Evolutionary conservation across 2,329 filamentous ascomycete species (phyloP).

Genomic region (Pseudogymnoascus sp.): DNA sequence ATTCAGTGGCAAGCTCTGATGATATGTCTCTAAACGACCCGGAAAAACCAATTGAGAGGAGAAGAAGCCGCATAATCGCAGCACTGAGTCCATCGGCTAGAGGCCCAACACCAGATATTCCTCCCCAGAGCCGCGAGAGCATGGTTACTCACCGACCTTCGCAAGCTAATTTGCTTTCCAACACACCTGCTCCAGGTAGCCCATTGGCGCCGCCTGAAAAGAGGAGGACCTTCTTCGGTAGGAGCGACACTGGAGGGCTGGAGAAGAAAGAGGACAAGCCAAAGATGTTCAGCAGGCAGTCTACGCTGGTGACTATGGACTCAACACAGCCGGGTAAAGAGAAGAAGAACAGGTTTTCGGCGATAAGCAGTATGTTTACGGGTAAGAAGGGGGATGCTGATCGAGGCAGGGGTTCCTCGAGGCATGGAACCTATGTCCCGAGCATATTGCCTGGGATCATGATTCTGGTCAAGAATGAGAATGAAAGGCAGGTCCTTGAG

Average conservation of each 20-base stretch:
- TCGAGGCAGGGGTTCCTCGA: not conserved
- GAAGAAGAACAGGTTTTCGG: constrained; percentile 42
- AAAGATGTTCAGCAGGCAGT: constrained; percentile 21
- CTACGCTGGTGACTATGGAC: not conserved
- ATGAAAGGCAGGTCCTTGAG: not conserved
- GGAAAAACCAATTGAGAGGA: not conserved
- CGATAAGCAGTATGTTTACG: constrained; percentile 21
- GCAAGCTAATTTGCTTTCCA: constrained; percentile 22
- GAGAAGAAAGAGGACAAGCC: constrained; percentile 18
- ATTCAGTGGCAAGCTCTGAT: not conserved
- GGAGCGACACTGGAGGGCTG: constrained; percentile 9
- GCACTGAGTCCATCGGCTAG: constrained; percentile 20
- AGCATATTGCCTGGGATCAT: not conserved
- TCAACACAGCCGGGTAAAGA: constrained; percentile 14
- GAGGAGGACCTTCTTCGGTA: constrained; percentile 34
- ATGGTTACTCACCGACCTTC: constrained; percentile 25
- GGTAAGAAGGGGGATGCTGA: not conserved
- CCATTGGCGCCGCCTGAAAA: constrained; percentile 27
- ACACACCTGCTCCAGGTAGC: constrained; percentile 12
- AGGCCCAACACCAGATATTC: constrained; percentile 18
- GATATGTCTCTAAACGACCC: not conserved
- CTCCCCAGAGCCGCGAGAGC: constrained; percentile 28
- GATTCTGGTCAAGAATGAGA: not conserved
- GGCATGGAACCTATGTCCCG: not conserved
- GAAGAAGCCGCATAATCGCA: not conserved